Evolutionary conservation across 2,329 filamentous ascomycete species (phyloP), one percentile per base, ranked within the genome.

Genomic region (Diaporthe batatas): DNA sequence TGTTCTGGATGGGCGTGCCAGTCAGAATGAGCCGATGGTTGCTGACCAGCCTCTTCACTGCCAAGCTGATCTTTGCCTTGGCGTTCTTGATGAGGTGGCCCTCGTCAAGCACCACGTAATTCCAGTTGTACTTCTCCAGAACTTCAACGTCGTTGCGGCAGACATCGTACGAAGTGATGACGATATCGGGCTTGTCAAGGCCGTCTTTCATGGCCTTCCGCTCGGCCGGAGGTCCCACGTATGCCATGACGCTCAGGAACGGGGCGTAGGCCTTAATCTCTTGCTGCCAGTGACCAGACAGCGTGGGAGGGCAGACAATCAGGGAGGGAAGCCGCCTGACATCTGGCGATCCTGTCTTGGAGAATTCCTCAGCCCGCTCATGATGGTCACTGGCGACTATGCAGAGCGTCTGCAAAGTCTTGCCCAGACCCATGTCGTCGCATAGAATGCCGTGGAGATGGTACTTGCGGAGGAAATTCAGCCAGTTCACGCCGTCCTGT

Each of bases 71-170:
- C 85, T 99, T 99, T 1, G 97, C 95, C 81, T 96, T 97, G 4
- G 96, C 95, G 81, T 99, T 99, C 87, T 99, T 99, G 87, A 99
- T 99, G 75, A 99, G 85, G 84, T 99, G 96, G 2, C 97, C 96
- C 84, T 99, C 96, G 79, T 99, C 96, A 10, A 99, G 90, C 5
- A 99, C 95, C 72, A 96, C 93, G 80, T 99, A 99, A 81, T 99
- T 99, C 95, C 96, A 99, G 77, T 90, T 96, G 79, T 96, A 90
- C 70, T 94, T 91, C 58, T 90, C 90, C 44, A 99, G 88, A 6
- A 96, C 82, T 11, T 98, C 95, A n/a, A 92, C 91, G 79, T 99
- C 96, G 76, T 99, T 99, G 68, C 97, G 92, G 80, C 96, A 98
- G 65, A 99, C 96, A 81, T 99, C 97, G 79, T 99, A 99, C 0